A percentile compares a stretch with the other conserved stretches of the same genome.
Conservation (phyloP, 441 rosid species). For the Lepidium campestre region DNA sequence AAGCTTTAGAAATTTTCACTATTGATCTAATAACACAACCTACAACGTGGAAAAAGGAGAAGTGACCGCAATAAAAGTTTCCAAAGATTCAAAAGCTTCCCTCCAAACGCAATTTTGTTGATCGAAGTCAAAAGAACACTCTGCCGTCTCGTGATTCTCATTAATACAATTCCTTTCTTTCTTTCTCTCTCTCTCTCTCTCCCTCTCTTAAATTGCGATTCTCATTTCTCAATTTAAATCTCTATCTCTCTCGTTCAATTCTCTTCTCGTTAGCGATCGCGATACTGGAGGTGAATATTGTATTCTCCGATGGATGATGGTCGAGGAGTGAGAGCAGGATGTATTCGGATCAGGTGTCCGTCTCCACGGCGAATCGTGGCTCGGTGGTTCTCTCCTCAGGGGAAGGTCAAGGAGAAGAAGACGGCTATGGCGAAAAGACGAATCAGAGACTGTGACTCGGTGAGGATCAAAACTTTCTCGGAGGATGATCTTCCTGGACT, state of each 20-base stretch:
- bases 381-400: constrained; percentile 10
- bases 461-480: background rate
- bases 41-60: background rate
- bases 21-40: no score
- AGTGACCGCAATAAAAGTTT: constrained; percentile 7
- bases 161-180: constrained; percentile 4
- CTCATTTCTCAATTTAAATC: background rate
- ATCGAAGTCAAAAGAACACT: constrained; percentile 20
- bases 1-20: no score
- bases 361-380: constrained; percentile 15
- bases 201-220: constrained; percentile 2
- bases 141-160: constrained; percentile 29
- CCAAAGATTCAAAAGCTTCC: constrained; percentile 25
- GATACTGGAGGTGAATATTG: background rate
- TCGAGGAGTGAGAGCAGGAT: constrained; percentile 16
- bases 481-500: background rate
- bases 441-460: background rate
- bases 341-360: constrained; percentile 14
- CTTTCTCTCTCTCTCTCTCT: background rate
- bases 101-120: constrained; percentile 7
- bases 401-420: constrained; percentile 4
- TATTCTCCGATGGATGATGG: constrained; percentile 18
- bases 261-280: background rate
- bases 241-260: background rate
- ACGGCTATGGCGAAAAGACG: background rate